Evolutionary conservation across 352 stramenopile species (phyloP), one percentile per base, ranked within the genome.

Genomic region (Globisporangium sylvaticum): DNA sequence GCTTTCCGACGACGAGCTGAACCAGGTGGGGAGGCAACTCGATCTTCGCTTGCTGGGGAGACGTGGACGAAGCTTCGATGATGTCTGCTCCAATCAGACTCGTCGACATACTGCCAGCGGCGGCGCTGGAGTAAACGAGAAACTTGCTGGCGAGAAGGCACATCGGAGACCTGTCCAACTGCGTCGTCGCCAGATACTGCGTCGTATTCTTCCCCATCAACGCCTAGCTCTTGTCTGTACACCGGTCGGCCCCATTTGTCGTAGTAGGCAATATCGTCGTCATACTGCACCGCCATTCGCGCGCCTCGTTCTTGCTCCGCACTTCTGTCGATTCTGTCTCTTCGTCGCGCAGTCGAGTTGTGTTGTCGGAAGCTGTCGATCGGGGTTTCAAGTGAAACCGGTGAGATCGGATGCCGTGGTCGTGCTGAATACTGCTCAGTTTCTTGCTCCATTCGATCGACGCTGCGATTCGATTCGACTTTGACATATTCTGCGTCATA

Each of bases 241-340:
- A 71, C 52, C 6, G 66, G 59, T 8, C 66, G 58, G 3, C 66
- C 66, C 58, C 58, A 71, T 53, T 61, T 53, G 31, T 71, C 66
- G 24, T 63, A 62, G 29, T 66, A 67, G 15, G 34, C 59, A 22
- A 65, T 56, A 44, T 66, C 52, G 7, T 64, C 52, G 20, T 59
- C 50, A 10, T 65, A 62, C 29, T 64, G 29, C n/a, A 56, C 14
- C 3, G 52, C 22, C 27, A 56, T 29, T 29, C 55, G 53, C 18
- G 42, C 42, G 9, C 29, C 29, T 34, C 55, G 39, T 15, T 63
- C 37, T 46, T 46, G 54, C 6, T 34, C 48, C 53, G 12, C 54
- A 34, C 24, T 37, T 1, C 46, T 48, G 20, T 5, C 25, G 20
- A 68, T n/a, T 27, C 58, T 42, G 0, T 71, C 53, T n/a, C 57